phyloP scores from a whole-genome alignment of 2,329 filamentous ascomycete genomes.

The Trichoderma breve region DNA sequence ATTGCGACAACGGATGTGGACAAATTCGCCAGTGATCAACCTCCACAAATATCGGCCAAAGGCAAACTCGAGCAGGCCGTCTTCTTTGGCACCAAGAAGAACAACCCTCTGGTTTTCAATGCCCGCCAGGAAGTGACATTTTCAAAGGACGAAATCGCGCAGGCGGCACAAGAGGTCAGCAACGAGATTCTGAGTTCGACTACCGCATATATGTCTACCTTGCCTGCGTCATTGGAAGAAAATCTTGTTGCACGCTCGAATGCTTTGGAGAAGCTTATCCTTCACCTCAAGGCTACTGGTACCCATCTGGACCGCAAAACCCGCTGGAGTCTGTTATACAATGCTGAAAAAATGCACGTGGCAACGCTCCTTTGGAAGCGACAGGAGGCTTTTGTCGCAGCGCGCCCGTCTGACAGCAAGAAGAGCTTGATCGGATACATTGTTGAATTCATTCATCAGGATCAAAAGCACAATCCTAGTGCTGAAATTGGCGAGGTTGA shows the following conservation, averaged over 20 bases:
- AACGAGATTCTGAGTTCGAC: constrained; percentile 76
- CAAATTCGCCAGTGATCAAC: constrained; percentile 56
- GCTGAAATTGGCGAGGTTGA: constrained; percentile 70
- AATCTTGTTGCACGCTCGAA: constrained; percentile 72
- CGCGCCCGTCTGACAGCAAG: constrained; percentile 58
- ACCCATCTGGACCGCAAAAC: constrained; percentile 64
- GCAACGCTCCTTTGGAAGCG: constrained; percentile 76
- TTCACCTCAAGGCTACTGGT: constrained; percentile 65
- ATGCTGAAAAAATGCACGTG: constrained; percentile 86
- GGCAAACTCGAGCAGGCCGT: constrained; percentile 92
- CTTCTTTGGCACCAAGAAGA: constrained; percentile 79
- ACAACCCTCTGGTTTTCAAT: constrained; percentile 86
- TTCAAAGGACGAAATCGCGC: constrained; percentile 65
- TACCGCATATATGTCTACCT: constrained; percentile 69
- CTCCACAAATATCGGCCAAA: constrained; percentile 71
- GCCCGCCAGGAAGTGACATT: constrained; percentile 66
- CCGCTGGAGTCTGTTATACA: constrained; percentile 79
- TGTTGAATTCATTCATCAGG: constrained; percentile 71
- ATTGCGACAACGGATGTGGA: constrained; percentile 58
- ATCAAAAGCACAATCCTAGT: constrained; percentile 68
- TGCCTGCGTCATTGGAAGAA: constrained; percentile 74
- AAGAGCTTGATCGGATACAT: constrained; percentile 72
- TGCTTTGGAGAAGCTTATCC: constrained; percentile 72
- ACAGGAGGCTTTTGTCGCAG: constrained; percentile 67
- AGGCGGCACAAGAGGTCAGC: constrained; percentile 76